Conservation (phyloP, 2,329 filamentous ascomycete species). For the Xylaria digitata region DNA sequence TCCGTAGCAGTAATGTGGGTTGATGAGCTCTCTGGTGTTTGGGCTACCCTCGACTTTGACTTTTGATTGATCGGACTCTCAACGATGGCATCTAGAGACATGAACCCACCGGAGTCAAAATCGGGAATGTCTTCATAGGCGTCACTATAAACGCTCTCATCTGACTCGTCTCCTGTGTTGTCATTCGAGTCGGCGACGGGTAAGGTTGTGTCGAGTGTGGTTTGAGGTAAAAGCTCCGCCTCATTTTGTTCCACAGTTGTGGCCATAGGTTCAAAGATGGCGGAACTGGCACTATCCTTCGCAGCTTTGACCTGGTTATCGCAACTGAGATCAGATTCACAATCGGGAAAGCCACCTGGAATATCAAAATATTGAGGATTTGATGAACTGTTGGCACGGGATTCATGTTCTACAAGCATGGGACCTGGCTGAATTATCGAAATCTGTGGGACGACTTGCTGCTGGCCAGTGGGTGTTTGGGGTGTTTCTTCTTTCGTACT, state of each 20-base stretch:
- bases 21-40: slow-evolving; percentile 27
- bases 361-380: slow-evolving; percentile 58
- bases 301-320: slow-evolving; percentile 10
- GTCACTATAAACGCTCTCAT: slow-evolving; percentile 75
- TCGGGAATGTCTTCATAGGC: slow-evolving; percentile 79
- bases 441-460: slow-evolving; percentile 55
- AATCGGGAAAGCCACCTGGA: slow-evolving; percentile 70
- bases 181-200: slow-evolving; percentile 50
- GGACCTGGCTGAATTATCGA: slow-evolving; percentile 60
- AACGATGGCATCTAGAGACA: slow-evolving; percentile 78
- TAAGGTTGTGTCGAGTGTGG: slow-evolving; percentile 49
- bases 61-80: slow-evolving; percentile 66
- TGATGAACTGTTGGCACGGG: slow-evolving; percentile 14
- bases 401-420: slow-evolving; percentile 39
- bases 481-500: slow-evolving; percentile 13
- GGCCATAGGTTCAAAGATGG: slow-evolving; percentile 46
- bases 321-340: slow-evolving; percentile 38
- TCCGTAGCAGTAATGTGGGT: slow-evolving; percentile 12
- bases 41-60: slow-evolving; percentile 51
- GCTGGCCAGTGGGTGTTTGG: not conserved
- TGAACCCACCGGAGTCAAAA: slow-evolving; percentile 72
- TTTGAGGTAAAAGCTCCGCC: slow-evolving; percentile 42
- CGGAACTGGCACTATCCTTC: slow-evolving; percentile 12
- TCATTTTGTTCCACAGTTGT: slow-evolving; percentile 38
- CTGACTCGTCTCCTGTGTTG: slow-evolving; percentile 53